Base-by-base conservation (phyloP, 148 eudicot genomes). In the Camellia granthamiana region DNA sequence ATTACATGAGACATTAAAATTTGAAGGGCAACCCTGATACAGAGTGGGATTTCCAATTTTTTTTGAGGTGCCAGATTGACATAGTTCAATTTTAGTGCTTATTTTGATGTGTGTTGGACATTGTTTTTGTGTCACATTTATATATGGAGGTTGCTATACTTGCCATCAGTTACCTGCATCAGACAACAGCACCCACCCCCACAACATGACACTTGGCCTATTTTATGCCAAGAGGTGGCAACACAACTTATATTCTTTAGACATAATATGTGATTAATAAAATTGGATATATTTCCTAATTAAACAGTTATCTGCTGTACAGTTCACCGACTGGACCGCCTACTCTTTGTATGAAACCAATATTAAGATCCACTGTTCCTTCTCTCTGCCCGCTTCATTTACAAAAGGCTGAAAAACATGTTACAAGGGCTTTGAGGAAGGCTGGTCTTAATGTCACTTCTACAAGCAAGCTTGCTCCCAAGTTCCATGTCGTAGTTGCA, bases 401-500 rank as follows among this genome's bases (percentile, higher is more conserved):
- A 9, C 77, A 78, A 69, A 75, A 60, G 63, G 79, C 88, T 9
- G 84, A 88, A 75, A 90, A 82, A 55, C 82, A 86, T 18, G 59
- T 89, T 19, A 63, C 64, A 14, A 42, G 76, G 77, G 88, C 88
- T 30, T 69, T 91, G 79, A 91, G 81, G 83, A 91, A 87, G 84
- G 87, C 87, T 0, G 97, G 97, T 81, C 88, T 83, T 76, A 74
- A 86, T 64, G 81, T 43, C 49, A 42, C 90, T 72, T 74, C 87
- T 2, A 80, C 92, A 4, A 81, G 76, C 47, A 91, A 82, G 85
- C 77, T 87, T 70, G 86, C 85, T 68, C 82, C 91, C 42, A 89
- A 92, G 80, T 88, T 91, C 56, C 91, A 92, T 84, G 84, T 87
- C 30, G 49, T 92, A 54, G 72, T 88, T 76, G 80, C 86, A 0